These are phyloP conservation scores for Apiospora kogelbergensis DNA, from an alignment of 2,329 filamentous ascomycete genomes.

Conservation along the genomic window DNA sequence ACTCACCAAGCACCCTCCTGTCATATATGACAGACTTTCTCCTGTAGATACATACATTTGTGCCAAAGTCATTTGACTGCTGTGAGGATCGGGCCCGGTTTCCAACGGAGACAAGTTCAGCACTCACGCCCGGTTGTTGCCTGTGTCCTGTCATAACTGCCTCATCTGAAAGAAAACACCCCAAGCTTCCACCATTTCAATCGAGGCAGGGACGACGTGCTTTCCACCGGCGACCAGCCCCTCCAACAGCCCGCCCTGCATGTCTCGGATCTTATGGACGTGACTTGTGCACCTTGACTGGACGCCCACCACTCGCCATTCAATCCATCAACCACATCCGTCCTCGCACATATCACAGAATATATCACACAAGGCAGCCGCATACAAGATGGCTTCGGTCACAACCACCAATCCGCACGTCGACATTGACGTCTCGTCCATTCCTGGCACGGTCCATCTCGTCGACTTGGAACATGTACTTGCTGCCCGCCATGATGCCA, in stretches of 20 bases:
- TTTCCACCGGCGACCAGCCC: neutral
- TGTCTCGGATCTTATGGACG: neutral
- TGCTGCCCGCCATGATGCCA: constrained; percentile 31
- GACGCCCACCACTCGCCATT: too few species aligned
- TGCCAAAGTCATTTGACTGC: too few species aligned
- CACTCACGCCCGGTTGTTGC: too few species aligned
- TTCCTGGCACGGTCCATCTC: constrained; percentile 42
- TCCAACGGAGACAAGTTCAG: too few species aligned
- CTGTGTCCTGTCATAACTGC: too few species aligned
- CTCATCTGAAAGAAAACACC: neutral
- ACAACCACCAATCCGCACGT: neutral
- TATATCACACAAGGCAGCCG: neutral
- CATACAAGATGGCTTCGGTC: neutral
- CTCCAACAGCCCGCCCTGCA: neutral
- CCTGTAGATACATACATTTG: too few species aligned
- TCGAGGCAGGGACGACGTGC: neutral
- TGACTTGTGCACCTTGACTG: neutral
- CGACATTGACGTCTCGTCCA: constrained; percentile 25
- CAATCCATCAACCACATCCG: neutral
- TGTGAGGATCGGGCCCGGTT: too few species aligned
- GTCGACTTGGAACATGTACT: constrained; percentile 37
- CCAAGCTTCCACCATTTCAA: neutral
- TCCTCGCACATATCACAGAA: neutral
- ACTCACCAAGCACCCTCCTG: neutral
- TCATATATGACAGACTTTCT: neutral